Percentiles rank a stretch among this genome's conserved stretches.
phyloP scores from a whole-genome alignment of 306 rosid species.

The Fagus crenata region DNA sequence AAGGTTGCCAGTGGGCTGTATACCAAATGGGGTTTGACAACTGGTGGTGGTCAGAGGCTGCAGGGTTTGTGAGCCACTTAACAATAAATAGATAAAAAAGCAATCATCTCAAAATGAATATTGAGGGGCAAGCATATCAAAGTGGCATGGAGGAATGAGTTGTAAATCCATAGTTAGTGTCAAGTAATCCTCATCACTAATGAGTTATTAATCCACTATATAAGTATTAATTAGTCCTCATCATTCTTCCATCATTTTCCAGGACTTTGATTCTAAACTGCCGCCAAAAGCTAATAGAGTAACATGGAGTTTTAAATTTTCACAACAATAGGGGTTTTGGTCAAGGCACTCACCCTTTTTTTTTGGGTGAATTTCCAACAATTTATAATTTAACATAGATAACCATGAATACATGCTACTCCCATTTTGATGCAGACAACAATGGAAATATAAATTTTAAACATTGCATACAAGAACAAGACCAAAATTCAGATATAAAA shows the following conservation, averaged over 20 bases:
- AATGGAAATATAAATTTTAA: too few relatives aligned
- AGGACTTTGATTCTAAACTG: neutral
- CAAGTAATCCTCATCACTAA: too few relatives aligned
- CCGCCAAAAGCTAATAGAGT: neutral
- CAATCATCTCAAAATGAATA: too few relatives aligned
- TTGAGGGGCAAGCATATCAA: too few relatives aligned
- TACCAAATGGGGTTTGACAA: neutral
- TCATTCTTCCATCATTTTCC: neutral
- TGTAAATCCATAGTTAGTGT: too few relatives aligned
- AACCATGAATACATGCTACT: neutral
- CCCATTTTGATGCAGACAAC: neutral
- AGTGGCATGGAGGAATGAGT: too few relatives aligned
- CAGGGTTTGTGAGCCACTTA: too few relatives aligned
- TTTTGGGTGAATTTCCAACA: neutral
- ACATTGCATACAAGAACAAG: neutral
- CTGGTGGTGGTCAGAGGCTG: neutral
- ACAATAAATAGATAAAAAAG: too few relatives aligned
- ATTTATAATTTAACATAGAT: neutral
- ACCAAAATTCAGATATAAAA: constrained; percentile 14
- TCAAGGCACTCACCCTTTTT: neutral
- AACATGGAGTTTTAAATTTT: neutral
- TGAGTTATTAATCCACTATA: neutral
- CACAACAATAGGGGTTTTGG: neutral
- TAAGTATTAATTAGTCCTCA: neutral
- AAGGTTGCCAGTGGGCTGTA: too few relatives aligned